A percentile compares a stretch with the other conserved stretches of the same genome.
phyloP scores from a whole-genome alignment of 2,329 filamentous ascomycete genomes.

The Trichothecium roseum region DNA sequence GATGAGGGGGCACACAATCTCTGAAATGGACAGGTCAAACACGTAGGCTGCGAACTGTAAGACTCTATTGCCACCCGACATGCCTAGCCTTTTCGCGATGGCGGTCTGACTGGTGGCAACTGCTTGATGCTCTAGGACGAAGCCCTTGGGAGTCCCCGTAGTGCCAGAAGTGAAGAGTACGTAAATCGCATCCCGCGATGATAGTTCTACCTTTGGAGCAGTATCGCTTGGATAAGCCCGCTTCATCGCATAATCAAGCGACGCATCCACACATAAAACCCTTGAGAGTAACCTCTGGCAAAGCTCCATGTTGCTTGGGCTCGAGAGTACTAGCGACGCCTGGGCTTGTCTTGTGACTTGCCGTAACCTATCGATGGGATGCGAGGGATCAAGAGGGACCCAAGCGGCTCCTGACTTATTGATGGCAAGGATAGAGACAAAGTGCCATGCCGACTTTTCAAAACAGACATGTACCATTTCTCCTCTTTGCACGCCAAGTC shows the following conservation, averaged over 20 bases:
- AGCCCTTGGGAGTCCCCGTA: constrained; percentile 17
- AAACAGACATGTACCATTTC: constrained; percentile 14
- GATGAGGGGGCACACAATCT: constrained; percentile 11
- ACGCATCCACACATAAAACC: too few relatives aligned
- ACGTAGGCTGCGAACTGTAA: constrained; percentile 36
- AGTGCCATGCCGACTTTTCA: constrained; percentile 15
- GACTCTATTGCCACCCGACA: constrained; percentile 1
- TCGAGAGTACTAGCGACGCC: not conserved
- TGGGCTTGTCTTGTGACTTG: constrained; percentile 1
- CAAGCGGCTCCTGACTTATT: constrained; percentile 21
- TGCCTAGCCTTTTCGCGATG: constrained; percentile 8
- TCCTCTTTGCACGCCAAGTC: constrained; percentile 13
- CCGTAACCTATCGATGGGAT: constrained; percentile 3
- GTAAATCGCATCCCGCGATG: constrained; percentile 10
- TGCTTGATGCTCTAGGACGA: constrained; percentile 31
- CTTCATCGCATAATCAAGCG: too few relatives aligned
- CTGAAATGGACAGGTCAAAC: constrained; percentile 34
- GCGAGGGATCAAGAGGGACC: constrained; percentile 16
- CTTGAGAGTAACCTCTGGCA: too few relatives aligned
- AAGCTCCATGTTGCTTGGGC: too few relatives aligned
- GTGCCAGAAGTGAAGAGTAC: constrained; percentile 17
- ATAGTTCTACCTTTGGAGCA: not conserved
- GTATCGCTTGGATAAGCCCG: not conserved
- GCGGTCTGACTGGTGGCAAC: constrained; percentile 41
- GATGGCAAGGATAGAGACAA: constrained; percentile 17